phyloP scores from a whole-genome alignment of 352 stramenopile genomes.

The Phytophthora pistaciae region DNA sequence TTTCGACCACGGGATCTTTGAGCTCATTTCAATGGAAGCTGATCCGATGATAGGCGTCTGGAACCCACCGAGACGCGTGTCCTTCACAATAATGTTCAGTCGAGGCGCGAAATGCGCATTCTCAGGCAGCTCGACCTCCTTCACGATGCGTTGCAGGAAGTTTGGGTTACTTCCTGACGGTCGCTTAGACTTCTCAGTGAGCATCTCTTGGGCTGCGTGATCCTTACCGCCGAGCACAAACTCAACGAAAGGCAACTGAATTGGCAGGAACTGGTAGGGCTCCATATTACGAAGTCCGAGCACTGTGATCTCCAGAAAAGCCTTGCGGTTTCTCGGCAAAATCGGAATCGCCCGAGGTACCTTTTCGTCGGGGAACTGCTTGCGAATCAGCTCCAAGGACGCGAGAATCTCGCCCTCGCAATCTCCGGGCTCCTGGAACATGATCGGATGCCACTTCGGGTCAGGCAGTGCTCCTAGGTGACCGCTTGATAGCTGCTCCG shows the following conservation, averaged over 20 bases:
- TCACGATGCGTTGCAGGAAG: constrained; percentile 91
- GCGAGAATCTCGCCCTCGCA: constrained; percentile 86
- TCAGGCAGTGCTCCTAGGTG: constrained; percentile 60
- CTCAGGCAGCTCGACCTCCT: constrained; percentile 87
- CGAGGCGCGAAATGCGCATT: constrained; percentile 90
- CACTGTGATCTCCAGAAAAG: constrained; percentile 87
- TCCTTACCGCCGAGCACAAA: constrained; percentile 90
- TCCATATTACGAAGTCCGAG: constrained; percentile 88
- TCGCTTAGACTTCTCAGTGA: constrained; percentile 88
- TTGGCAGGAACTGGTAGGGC: constrained; percentile 90
- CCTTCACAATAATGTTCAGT: constrained; percentile 91
- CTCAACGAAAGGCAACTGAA: constrained; percentile 89
- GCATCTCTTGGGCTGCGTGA: constrained; percentile 83
- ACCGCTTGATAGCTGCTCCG: constrained; percentile 57
- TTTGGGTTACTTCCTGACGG: constrained; percentile 89
- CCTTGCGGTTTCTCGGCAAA: constrained; percentile 69
- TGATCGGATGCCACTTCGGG: constrained; percentile 80
- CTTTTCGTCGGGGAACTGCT: constrained; percentile 73
- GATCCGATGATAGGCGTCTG: constrained; percentile 87
- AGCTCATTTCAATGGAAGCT: constrained; percentile 85
- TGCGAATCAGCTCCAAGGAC: constrained; percentile 78
- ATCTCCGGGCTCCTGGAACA: constrained; percentile 81
- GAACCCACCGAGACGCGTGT: constrained; percentile 90
- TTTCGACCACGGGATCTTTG: constrained; percentile 87
- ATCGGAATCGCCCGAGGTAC: constrained; percentile 66